Percentiles rank a stretch among this genome's conserved stretches.
Evolutionary conservation across 2,329 filamentous ascomycete genomes (phyloP).

Genomic region (Alternaria sp.): DNA sequence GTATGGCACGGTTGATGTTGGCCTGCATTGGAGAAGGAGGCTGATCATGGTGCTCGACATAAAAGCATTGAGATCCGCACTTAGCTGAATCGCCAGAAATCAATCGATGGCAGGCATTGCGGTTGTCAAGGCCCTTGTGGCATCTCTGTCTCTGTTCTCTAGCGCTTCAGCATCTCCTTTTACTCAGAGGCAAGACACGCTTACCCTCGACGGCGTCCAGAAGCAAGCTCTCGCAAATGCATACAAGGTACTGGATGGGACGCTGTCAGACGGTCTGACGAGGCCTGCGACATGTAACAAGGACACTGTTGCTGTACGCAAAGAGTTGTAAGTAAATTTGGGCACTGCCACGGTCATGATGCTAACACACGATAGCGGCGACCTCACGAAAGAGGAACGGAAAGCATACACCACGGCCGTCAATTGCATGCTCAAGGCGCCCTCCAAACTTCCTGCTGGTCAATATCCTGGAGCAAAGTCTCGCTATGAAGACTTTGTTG

Average conservation of each 20-base stretch:
- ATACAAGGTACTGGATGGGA: slow-evolving; percentile 37
- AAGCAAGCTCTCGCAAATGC: slow-evolving; percentile 37
- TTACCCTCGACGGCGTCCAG: slow-evolving; percentile 33
- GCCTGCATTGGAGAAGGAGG: neutral
- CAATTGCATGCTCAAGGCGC: slow-evolving; percentile 36
- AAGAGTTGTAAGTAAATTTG: slow-evolving; percentile 51
- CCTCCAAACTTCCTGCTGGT: slow-evolving; percentile 33
- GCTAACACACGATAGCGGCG: slow-evolving; percentile 24
- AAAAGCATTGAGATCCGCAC: neutral
- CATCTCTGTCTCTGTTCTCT: slow-evolving; percentile 30
- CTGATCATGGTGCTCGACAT: neutral
- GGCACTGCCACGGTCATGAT: neutral
- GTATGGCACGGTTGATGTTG: neutral
- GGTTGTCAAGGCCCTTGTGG: slow-evolving; percentile 28
- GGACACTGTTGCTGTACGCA: slow-evolving; percentile 50
- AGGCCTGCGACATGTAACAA: slow-evolving; percentile 43
- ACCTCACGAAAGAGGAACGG: slow-evolving; percentile 37
- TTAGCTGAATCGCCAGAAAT: neutral
- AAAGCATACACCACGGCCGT: slow-evolving; percentile 45
- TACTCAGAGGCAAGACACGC: slow-evolving; percentile 24
- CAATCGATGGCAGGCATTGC: slow-evolving; percentile 28
- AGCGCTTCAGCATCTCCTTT: slow-evolving; percentile 27
- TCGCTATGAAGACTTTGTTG: slow-evolving; percentile 45
- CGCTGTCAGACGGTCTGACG: slow-evolving; percentile 35
- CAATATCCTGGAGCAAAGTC: slow-evolving; percentile 40